These are phyloP conservation scores for Debaryomyces nepalensis DNA, from an alignment of 1,139 yeast species.

Conservation along the genomic window DNA sequence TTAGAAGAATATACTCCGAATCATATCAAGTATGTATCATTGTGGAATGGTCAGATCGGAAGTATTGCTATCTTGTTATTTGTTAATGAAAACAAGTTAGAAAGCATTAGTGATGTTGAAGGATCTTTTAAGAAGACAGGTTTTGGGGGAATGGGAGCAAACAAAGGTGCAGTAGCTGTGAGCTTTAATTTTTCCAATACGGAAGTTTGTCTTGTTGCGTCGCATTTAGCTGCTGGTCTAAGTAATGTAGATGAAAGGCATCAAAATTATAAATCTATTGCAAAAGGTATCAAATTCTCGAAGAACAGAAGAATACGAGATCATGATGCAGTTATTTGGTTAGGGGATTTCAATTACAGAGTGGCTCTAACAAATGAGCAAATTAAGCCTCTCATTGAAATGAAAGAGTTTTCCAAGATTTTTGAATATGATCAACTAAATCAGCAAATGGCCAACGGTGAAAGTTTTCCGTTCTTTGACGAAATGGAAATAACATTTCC, in stretches of 20 bases:
- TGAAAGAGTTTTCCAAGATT: constrained; percentile 56
- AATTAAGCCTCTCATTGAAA: constrained; percentile 60
- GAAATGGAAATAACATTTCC: constrained; percentile 78
- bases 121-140: constrained; percentile 91
- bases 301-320: constrained; percentile 59
- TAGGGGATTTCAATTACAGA: constrained; percentile 93
- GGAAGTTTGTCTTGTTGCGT: constrained; percentile 77
- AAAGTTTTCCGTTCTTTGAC: constrained; percentile 66
- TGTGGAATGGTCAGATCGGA: constrained; percentile 90
- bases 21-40: constrained; percentile 59
- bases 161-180: constrained; percentile 92
- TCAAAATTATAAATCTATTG: constrained; percentile 73
- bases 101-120: constrained; percentile 65
- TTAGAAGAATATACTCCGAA: constrained; percentile 48
- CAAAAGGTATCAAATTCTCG: constrained; percentile 58
- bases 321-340: constrained; percentile 88
- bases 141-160: constrained; percentile 91
- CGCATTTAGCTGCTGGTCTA: constrained; percentile 92
- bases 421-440: constrained; percentile 78
- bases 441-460: constrained; percentile 70
- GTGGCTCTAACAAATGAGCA: constrained; percentile 69
- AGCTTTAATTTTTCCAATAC: constrained; percentile 78
- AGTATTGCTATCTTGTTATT: constrained; percentile 84
- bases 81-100: constrained; percentile 55
- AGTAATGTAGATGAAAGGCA: constrained; percentile 79